phyloP scores from a whole-genome alignment of 176 grass and related monocot genomes.

The Hsuehochloa calcarea region DNA sequence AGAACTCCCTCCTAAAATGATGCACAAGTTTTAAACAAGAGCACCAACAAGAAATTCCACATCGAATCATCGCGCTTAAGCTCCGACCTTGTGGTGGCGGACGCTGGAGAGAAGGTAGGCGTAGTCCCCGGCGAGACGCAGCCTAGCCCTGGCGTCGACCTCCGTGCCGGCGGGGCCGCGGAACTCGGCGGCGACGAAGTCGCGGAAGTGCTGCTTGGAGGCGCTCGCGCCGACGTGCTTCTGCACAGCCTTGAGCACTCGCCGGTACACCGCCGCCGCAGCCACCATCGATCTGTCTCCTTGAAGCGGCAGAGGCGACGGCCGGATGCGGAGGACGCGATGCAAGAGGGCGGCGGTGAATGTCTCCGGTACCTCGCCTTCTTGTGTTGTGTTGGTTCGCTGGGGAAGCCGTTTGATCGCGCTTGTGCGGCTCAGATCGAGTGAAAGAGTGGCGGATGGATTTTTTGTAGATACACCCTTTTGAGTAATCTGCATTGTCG shows the following conservation, averaged over 20 bases:
- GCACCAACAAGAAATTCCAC: not conserved
- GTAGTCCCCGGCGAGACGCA: constrained; percentile 56
- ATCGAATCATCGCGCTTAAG: too few relatives aligned
- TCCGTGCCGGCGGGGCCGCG: constrained; percentile 31
- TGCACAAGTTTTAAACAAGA: not conserved
- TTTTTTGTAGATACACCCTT: not conserved
- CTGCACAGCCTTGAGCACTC: constrained; percentile 58
- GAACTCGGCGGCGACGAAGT: constrained; percentile 61
- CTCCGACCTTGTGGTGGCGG: constrained; percentile 59
- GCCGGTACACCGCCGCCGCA: constrained; percentile 39
- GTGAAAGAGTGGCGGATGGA: not conserved
- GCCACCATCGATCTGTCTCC: constrained; percentile 24
- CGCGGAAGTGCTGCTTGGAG: constrained; percentile 56
- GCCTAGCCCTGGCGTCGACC: constrained; percentile 38
- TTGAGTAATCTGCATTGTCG: not conserved
- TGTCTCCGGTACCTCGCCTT: not conserved
- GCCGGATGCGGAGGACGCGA: not conserved
- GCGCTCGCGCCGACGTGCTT: constrained; percentile 45
- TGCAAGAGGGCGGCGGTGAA: not conserved
- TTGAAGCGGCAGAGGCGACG: not conserved
- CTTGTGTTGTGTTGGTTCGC: not conserved
- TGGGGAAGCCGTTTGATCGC: constrained; percentile 2
- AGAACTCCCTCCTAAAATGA: not conserved
- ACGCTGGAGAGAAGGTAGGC: constrained; percentile 63
- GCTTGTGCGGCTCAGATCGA: not conserved